Base-by-base conservation (phyloP, 2,329 filamentous ascomycete species). In the Pseudocercospora macadamiae region DNA sequence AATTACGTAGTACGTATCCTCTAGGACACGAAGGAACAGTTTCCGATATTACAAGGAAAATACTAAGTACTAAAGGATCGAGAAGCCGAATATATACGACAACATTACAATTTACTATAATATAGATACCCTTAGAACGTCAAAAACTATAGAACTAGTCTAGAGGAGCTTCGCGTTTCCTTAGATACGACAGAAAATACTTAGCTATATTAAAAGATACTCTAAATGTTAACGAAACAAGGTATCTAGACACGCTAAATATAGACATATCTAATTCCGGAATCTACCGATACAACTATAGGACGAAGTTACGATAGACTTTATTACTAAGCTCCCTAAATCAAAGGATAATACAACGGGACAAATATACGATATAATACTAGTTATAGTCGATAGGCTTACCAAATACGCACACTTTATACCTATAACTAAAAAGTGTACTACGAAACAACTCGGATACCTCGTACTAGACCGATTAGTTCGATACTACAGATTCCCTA, bases 361-460 rank as follows among this genome's bases (percentile, higher is more conserved):
- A 47, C 26, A 23, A n/a, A 36, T 25, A 12, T 66, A 64, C 16
- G 32, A 67, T 25, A 47, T 26, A 14, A 68, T 66, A 36, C n/a
- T 68, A 53, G 63, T 66, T 19, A 61, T 68, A 21, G 63, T 68
- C 34, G 55, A 68, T 36, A 49, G 58, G 55, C 59, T 63, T 23
- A 67, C 48, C 3, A 68, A 67, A 47, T 55, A 55, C 23, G 14
- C 21, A 55, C 30, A 55, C 18, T 55, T 55, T 47, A 55, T 55
- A 32, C 58, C 30, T 63, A 45, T 19, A 60, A 55, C 12, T 51
- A 62, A 59, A 56, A 36, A 3, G 48, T 64, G 44, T 44, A 64
- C 26, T 3, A 52, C 51, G 53, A 45, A 61, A 49, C 19, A 64
- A 34, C 47, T 67, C 28, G 60, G 25, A 60, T 51, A 64, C 52